These are phyloP conservation scores for Fusarium sp. DNA, from an alignment of 2,329 filamentous ascomycete species.

Conservation along the genomic window DNA sequence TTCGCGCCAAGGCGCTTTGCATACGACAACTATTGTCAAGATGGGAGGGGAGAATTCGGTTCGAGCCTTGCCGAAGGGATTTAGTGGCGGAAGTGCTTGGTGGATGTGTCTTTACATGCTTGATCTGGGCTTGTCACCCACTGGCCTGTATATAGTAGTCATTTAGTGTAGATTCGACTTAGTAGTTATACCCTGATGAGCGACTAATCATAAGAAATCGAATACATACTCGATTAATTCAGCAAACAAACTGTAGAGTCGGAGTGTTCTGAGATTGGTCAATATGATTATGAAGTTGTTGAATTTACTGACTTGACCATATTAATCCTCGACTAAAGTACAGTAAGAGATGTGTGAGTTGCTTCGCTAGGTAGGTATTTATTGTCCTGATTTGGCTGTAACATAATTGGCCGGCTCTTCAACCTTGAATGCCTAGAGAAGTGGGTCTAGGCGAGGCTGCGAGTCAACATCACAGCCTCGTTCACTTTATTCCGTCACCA, in stretches of 20 bases:
- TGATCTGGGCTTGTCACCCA: constrained; percentile 30
- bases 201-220: constrained; percentile 53
- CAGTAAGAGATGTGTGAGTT: too few species aligned
- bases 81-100: constrained; percentile 38
- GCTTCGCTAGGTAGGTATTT: too few species aligned
- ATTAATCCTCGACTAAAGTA: too few species aligned
- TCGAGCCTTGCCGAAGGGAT: constrained; percentile 35
- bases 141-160: constrained; percentile 50
- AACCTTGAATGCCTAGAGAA: constrained; percentile 17
- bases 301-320: too few species aligned
- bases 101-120: constrained; percentile 43
- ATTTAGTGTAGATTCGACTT: constrained; percentile 54
- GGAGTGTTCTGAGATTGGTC: background rate
- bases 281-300: too few species aligned
- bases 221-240: constrained; percentile 46
- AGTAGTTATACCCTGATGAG: constrained; percentile 58
- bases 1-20: constrained; percentile 42
- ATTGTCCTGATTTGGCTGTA: constrained; percentile 16
- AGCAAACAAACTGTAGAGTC: constrained; percentile 12
- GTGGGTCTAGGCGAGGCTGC: constrained; percentile 48
- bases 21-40: constrained; percentile 37
- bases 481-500: constrained; percentile 43
- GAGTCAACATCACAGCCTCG: constrained; percentile 44
- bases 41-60: constrained; percentile 25
- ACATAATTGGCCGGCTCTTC: constrained; percentile 36